phyloP scores from a whole-genome alignment of 441 rosid species.

The Erysimum pusillum region DNA sequence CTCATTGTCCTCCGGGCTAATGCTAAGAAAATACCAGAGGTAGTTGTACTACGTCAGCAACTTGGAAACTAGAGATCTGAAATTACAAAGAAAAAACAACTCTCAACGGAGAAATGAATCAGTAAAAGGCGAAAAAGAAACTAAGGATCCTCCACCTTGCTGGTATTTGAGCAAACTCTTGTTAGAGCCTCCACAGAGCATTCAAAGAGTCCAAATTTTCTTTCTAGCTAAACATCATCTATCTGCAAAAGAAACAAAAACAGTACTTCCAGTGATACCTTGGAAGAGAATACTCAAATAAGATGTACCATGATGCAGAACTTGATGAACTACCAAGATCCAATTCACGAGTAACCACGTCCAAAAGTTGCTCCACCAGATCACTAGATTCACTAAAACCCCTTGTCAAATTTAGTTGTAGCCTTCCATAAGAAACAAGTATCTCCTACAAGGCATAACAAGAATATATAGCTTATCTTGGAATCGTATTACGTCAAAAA shows the following conservation, averaged over 20 bases:
- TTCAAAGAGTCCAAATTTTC: conserved; percentile 39
- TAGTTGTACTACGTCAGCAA: conserved; percentile 64
- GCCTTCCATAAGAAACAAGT: conserved; percentile 73
- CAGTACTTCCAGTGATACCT: conserved; percentile 11
- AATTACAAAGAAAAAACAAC: conserved; percentile 36
- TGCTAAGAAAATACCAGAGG: conserved; percentile 68
- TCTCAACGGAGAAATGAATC: conserved; percentile 33
- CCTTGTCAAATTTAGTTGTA: conserved; percentile 80
- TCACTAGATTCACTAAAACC: conserved; percentile 62
- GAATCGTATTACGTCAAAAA: conserved; percentile 24
- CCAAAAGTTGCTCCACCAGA: conserved; percentile 83
- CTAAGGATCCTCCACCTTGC: conserved; percentile 36
- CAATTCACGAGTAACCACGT: conserved; percentile 84
- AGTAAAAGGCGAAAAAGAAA: conserved; percentile 26
- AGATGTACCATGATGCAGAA: conserved; percentile 59
- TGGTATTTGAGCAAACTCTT: conserved; percentile 56
- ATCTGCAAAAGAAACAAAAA: no score
- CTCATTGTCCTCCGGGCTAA: conserved; percentile 56
- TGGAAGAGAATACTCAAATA: conserved; percentile 43
- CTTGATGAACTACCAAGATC: conserved; percentile 74
- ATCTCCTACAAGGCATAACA: conserved; percentile 67
- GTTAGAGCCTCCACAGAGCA: conserved; percentile 82
- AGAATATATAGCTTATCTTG: conserved; percentile 21
- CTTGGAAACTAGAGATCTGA: conserved; percentile 60
- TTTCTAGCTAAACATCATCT: no score